Base-by-base conservation (phyloP, 805 yeast genomes). In the Komagataella kurtzmanii region DNA sequence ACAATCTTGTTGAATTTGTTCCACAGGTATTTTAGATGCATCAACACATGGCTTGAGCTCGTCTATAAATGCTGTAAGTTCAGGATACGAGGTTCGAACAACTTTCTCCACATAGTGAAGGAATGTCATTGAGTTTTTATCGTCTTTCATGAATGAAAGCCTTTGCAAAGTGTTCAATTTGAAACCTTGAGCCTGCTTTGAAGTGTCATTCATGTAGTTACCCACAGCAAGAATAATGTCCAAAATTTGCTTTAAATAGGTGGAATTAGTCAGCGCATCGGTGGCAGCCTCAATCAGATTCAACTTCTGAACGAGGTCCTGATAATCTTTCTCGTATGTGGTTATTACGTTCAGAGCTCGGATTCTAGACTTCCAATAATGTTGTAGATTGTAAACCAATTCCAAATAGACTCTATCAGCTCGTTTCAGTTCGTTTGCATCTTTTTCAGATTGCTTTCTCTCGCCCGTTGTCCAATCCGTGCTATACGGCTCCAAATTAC, bases 101-200 rank as follows among this genome's bases (percentile, higher is more conserved):
- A 88, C 80, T 58, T 81, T 85, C 65, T 93, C 99, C 51, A 95
- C 88, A 65, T 90, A 90, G 63, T 95, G 96, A 59, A 93, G 68
- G 61, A 93, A 90, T 1, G 95, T 87, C 82, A 85, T 81, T 5
- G 88, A 78, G 63, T 91, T 90, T 54, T 81, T 77, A 24, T 85
- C 88, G 66, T 91, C 97, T 63, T 93, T 93, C 68, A 95, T 83
- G 58, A 95, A 89, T 36, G 85, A 87, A 53, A 93, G 74, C 58
- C 98, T 72, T 61, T 89, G 97, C 51, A 93, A 73, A n/a, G 97
- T 87, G 47, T 87, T 83, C 54, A 93, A 71, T 60, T 85, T 85
- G 74, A 95, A 95, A 3, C 99, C 99, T 57, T 79, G 76, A 1
- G 97, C 98, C 64, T 89, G 96, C 59, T 89, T 90, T 2, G 88